phyloP scores from a whole-genome alignment of 208 protist species.

The Leishmania arabica region DNA sequence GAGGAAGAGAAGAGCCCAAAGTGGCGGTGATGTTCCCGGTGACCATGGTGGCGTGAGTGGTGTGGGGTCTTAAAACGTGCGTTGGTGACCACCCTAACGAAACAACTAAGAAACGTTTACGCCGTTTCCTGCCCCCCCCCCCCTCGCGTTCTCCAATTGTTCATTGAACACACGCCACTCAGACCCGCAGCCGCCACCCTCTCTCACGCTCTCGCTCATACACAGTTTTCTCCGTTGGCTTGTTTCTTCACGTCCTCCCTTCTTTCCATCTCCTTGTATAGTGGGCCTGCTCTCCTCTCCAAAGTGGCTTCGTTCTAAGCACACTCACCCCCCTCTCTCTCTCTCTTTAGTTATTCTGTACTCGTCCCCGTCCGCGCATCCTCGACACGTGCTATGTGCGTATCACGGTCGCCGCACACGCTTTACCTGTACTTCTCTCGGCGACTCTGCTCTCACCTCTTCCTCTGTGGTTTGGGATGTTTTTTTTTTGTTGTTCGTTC shows the following conservation, averaged over 20 bases:
- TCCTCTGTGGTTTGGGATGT: neutral
- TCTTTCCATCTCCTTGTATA: too few relatives aligned
- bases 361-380: neutral
- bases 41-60: neutral
- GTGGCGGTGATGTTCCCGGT: neutral
- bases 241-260: too few relatives aligned
- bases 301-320: too few relatives aligned
- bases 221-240: too few relatives aligned
- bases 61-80: too few relatives aligned
- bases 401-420: neutral
- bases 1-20: neutral
- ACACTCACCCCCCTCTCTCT: neutral
- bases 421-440: neutral
- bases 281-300: too few relatives aligned
- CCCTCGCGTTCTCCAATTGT: neutral
- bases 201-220: too few relatives aligned
- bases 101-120: neutral
- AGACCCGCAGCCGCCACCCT: too few relatives aligned
- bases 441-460: neutral
- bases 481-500: neutral
- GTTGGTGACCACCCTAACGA: neutral
- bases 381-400: neutral
- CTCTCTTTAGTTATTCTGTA: neutral
- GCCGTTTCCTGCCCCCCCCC: neutral
- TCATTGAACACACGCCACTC: too few relatives aligned